phyloP scores from a whole-genome alignment of 2,329 filamentous ascomycete species.

The Xylariaceae sp. region DNA sequence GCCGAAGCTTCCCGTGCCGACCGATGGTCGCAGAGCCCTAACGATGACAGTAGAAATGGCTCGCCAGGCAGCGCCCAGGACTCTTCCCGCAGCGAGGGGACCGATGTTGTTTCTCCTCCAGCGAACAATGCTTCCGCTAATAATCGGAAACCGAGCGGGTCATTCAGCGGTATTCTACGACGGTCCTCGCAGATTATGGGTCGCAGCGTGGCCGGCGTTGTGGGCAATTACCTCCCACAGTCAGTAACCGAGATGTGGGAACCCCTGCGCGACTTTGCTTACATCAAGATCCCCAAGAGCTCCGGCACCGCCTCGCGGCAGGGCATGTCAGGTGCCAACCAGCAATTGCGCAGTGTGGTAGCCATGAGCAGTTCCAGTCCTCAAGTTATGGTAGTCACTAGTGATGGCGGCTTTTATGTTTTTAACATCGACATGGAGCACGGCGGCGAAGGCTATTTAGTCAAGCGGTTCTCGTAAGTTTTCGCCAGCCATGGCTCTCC shows the following conservation, averaged over 20 bases:
- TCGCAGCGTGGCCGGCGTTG: conserved; percentile 79
- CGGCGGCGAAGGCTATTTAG: conserved; percentile 85
- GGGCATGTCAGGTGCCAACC: conserved; percentile 24
- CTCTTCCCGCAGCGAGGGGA: conserved; percentile 46
- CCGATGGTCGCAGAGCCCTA: conserved; percentile 51
- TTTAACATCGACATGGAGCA: conserved; percentile 94
- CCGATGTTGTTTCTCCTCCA: conserved; percentile 36
- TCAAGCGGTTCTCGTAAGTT: conserved; percentile 88
- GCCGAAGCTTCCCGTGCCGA: conserved; percentile 43
- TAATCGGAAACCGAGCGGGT: conserved; percentile 60
- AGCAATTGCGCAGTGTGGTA: conserved; percentile 80
- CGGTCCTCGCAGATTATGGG: conserved; percentile 92
- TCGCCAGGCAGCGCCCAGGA: conserved; percentile 44
- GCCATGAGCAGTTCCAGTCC: conserved; percentile 93
- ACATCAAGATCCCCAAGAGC: conserved; percentile 80
- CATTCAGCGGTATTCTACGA: conserved; percentile 85
- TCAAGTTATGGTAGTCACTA: conserved; percentile 97
- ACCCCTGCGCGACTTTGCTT: conserved; percentile 89
- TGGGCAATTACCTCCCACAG: conserved; percentile 87
- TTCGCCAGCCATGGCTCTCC: background rate
- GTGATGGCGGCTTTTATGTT: conserved; percentile 89
- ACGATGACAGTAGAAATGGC: conserved; percentile 53
- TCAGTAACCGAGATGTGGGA: conserved; percentile 99
- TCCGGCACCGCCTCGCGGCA: conserved; percentile 29
- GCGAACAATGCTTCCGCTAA: conserved; percentile 33